Evolutionary conservation across 768 basidiomycete species (phyloP).

Genomic region (Phylloporus sp.): DNA sequence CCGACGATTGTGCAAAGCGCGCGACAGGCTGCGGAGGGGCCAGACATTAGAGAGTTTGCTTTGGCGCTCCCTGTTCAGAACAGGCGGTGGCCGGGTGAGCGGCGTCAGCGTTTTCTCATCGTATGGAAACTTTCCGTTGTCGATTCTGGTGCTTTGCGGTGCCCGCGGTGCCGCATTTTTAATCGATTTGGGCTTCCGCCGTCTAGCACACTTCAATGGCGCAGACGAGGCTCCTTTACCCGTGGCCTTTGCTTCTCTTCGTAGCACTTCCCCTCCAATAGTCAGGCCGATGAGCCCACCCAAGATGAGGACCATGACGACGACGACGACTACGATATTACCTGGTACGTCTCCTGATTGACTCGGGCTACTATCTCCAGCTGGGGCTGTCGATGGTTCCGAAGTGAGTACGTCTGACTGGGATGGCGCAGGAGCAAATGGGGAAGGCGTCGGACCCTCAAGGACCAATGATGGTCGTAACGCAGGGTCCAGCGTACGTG

Average conservation of each 20-base stretch:
- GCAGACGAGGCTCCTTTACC: neutral
- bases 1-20: conserved; percentile 6
- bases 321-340: conserved; percentile 19
- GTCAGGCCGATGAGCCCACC: conserved; percentile 25
- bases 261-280: conserved; percentile 26
- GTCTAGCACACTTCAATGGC: neutral
- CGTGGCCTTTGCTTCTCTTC: conserved; percentile 11
- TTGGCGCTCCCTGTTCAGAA: conserved; percentile 9
- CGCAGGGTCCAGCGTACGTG: conserved; percentile 5
- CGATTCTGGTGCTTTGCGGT: neutral
- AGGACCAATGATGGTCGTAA: conserved; percentile 7
- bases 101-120: conserved; percentile 13
- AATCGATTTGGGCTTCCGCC: conserved; percentile 3
- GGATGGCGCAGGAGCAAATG: conserved; percentile 4
- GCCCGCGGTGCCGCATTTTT: neutral
- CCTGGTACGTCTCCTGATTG: conserved; percentile 13
- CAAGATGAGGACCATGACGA: conserved; percentile 25
- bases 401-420: conserved; percentile 4
- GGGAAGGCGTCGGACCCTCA: conserved; percentile 2
- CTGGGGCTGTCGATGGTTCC: conserved; percentile 3
- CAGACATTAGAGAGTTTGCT: conserved; percentile 17
- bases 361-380: neutral
- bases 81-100: conserved; percentile 14
- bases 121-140: conserved; percentile 6
- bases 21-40: conserved; percentile 20